These are phyloP conservation scores for Vicia villosa DNA, from an alignment of 306 rosid genomes.

Conservation along the genomic window DNA sequence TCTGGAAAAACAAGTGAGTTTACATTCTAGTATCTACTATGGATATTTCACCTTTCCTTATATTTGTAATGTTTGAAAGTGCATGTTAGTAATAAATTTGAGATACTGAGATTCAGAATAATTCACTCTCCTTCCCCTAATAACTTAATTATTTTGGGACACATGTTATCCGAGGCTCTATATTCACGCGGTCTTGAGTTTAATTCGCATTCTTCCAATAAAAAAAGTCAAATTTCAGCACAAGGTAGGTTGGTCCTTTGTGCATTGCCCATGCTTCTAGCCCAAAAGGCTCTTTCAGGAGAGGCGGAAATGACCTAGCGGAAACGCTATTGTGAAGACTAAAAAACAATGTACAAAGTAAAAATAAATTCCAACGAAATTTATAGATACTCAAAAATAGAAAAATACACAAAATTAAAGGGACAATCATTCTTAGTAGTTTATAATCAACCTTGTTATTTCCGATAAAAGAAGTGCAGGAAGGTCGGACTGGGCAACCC, in stretches of 20 bases:
- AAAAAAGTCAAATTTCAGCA: neutral
- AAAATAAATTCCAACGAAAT: too few species aligned
- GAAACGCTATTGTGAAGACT: too few species aligned
- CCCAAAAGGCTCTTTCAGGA: neutral
- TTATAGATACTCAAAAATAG: too few species aligned
- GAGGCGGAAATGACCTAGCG: too few species aligned
- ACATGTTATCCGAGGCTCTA: neutral
- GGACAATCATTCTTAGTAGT: too few species aligned
- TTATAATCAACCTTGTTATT: too few species aligned
- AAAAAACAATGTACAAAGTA: too few species aligned
- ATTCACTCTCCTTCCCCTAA: neutral
- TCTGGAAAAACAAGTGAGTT: conserved; percentile 87
- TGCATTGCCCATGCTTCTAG: neutral
- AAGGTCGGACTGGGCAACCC: too few species aligned
- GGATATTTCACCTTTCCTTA: conserved; percentile 17
- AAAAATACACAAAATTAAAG: too few species aligned
- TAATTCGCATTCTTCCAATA: neutral
- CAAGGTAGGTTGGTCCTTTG: neutral
- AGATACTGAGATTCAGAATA: neutral
- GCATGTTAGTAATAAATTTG: conserved; percentile 9
- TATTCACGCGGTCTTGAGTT: neutral
- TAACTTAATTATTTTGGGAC: neutral
- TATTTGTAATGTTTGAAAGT: conserved; percentile 13
- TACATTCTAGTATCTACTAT: conserved; percentile 33
- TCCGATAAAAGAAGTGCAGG: too few species aligned